A percentile compares a stretch with the other conserved stretches of the same genome.
These are phyloP conservation scores for Centella asiatica DNA, from an alignment of 129 eudicot species.

Conservation along the genomic window DNA sequence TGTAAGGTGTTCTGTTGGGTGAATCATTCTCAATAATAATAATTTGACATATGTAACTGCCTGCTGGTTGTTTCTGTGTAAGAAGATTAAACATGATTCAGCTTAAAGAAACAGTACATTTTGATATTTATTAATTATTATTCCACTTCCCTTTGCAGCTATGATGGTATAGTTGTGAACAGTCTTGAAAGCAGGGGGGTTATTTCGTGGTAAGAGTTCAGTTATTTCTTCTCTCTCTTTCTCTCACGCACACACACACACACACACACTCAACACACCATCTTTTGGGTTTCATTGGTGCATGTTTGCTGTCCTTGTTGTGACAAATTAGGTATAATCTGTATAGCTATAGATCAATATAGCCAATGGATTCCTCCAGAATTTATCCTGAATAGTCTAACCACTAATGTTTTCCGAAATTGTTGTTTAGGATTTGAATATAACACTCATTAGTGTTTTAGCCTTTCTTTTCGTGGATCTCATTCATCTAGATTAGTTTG, in stretches of 20 bases:
- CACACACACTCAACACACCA: no score
- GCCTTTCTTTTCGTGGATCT: no score
- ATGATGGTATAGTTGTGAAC: conserved; percentile 75
- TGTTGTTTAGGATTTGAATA: no score
- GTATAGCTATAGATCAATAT: background rate
- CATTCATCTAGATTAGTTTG: no score
- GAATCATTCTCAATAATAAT: background rate
- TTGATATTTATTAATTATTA: background rate
- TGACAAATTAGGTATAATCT: no score
- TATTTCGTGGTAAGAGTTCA: conserved; percentile 54
- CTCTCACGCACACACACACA: no score
- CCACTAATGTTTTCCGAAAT: no score
- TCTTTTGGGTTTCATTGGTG: no score
- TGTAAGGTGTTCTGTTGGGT: background rate
- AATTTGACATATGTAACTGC: background rate
- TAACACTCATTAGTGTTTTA: no score
- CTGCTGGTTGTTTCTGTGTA: background rate
- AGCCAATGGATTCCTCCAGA: background rate
- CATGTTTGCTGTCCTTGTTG: no score
- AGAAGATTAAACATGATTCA: background rate
- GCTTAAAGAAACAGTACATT: background rate
- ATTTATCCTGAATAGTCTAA: background rate
- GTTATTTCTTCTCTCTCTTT: no score
- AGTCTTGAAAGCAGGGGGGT: conserved; percentile 56
- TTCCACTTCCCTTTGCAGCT: conserved; percentile 52